Percentiles rank a stretch among this genome's conserved stretches.
phyloP scores from a whole-genome alignment of 306 rosid species.

The Lablab purpureus region DNA sequence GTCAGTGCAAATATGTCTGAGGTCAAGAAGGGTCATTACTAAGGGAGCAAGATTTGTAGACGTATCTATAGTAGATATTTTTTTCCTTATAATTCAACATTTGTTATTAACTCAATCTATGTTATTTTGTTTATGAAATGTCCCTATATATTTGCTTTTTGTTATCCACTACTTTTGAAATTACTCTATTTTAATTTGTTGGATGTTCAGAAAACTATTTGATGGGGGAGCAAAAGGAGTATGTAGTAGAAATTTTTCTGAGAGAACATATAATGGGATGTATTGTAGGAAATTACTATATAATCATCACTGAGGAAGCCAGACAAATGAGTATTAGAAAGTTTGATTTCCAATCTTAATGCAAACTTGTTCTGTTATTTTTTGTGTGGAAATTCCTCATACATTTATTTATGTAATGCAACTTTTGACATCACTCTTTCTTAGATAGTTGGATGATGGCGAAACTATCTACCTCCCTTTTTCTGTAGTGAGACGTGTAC shows the following conservation, averaged over 20 bases:
- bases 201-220: conserved; percentile 11
- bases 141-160: neutral
- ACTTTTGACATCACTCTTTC: conserved; percentile 12
- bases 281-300: neutral
- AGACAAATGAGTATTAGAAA: neutral
- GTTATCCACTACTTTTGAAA: neutral
- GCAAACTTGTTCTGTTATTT: conserved; percentile 2
- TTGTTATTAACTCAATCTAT: neutral
- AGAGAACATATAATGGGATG: neutral
- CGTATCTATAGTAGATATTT: neutral
- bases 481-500: conserved; percentile 13
- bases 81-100: too few relatives aligned
- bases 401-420: neutral
- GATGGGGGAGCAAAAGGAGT: neutral
- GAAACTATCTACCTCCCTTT: conserved; percentile 14
- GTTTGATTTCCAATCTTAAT: conserved; percentile 1
- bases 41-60: neutral
- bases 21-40: conserved; percentile 14
- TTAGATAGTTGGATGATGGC: neutral
- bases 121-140: conserved; percentile 27
- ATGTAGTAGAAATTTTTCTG: conserved; percentile 1
- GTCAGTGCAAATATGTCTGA: conserved; percentile 14
- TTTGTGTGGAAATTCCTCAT: conserved; percentile 9
- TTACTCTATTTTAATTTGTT: neutral
- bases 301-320: neutral